Percentiles rank a stretch among this genome's conserved stretches.
Evolutionary conservation across 768 basidiomycete species (phyloP).

Genomic region (Paxillus involutus): DNA sequence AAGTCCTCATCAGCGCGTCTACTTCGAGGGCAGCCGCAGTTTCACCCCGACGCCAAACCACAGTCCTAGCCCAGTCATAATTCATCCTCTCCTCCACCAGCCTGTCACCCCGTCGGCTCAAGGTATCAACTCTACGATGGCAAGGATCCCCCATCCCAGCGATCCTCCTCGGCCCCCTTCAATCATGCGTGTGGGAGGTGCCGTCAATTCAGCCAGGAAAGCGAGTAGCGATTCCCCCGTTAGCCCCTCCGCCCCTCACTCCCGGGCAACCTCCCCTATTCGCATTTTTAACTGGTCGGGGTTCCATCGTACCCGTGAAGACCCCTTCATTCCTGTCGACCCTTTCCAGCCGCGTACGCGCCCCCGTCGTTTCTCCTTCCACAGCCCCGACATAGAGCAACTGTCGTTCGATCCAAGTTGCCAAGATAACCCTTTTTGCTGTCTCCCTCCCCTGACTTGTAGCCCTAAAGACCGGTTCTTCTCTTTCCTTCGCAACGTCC

Average conservation of each 20-base stretch:
- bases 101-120: neutral
- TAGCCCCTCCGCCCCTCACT: slow-evolving; percentile 33
- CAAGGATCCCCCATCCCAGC: slow-evolving; percentile 7
- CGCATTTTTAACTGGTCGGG: slow-evolving; percentile 56
- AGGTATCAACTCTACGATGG: slow-evolving; percentile 12
- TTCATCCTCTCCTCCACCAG: slow-evolving; percentile 21
- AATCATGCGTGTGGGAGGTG: slow-evolving; percentile 5
- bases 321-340: slow-evolving; percentile 56
- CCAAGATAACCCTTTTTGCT: slow-evolving; percentile 20
- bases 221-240: slow-evolving; percentile 26
- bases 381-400: slow-evolving; percentile 20
- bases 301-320: slow-evolving; percentile 51
- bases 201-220: slow-evolving; percentile 13
- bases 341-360: slow-evolving; percentile 43
- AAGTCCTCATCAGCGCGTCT: slow-evolving; percentile 51
- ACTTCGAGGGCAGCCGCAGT: slow-evolving; percentile 47
- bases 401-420: slow-evolving; percentile 21
- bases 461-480: slow-evolving; percentile 11
- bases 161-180: slow-evolving; percentile 10
- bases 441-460: slow-evolving; percentile 19
- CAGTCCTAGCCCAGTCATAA: slow-evolving; percentile 31
- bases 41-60: slow-evolving; percentile 33
- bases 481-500: slow-evolving; percentile 16
- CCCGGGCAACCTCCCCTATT: slow-evolving; percentile 54
- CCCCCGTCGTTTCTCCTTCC: slow-evolving; percentile 19